phyloP scores from a whole-genome alignment of 129 eudicot species.

The Chrysanthemum lavandulifolium region DNA sequence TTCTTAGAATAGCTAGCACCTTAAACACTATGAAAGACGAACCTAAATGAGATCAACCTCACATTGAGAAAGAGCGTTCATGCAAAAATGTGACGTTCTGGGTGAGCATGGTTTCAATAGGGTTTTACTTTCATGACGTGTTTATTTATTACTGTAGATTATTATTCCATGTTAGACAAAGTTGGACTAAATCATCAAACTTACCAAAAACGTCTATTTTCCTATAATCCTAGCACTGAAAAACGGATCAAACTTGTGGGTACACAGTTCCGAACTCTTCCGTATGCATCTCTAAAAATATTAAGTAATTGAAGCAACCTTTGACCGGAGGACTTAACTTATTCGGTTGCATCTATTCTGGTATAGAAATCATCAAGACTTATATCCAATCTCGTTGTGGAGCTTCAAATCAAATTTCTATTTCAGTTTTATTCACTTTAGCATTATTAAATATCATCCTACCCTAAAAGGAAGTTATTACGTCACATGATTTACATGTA shows the following conservation, averaged over 20 bases:
- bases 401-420: background rate
- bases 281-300: background rate
- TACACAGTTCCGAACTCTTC: background rate
- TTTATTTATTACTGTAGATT: no score
- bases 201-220: background rate
- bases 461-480: background rate
- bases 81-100: no score
- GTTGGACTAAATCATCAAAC: background rate
- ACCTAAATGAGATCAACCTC: no score
- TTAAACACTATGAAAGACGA: no score
- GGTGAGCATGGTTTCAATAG: no score
- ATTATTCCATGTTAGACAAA: no score
- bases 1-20: no score
- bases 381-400: background rate
- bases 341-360: background rate
- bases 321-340: background rate
- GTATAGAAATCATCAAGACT: background rate
- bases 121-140: no score
- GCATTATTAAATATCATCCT: background rate
- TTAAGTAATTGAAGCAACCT: background rate
- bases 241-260: background rate
- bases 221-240: background rate
- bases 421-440: constrained; percentile 3
- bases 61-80: no score
- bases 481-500: constrained; percentile 1